These are phyloP conservation scores for Brassica hybrid DNA, from an alignment of 441 rosid species.

Conservation along the genomic window DNA sequence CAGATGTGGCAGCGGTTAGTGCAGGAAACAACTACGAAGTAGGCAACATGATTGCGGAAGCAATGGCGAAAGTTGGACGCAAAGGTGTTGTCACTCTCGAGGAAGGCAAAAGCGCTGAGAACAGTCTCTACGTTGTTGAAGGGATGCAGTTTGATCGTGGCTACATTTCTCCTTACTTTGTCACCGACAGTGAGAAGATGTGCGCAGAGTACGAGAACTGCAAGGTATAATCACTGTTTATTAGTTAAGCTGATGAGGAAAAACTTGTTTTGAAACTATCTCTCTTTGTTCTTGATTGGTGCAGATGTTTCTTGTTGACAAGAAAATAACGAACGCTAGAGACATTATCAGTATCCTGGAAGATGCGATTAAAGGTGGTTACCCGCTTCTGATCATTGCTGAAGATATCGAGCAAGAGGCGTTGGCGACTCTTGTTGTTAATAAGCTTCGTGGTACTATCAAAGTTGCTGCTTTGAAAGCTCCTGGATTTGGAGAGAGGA, in stretches of 20 bases:
- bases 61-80: background rate
- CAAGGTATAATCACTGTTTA: constrained; percentile 57
- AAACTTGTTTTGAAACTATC: too few species aligned
- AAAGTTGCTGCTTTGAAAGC: constrained; percentile 95
- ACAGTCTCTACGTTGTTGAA: constrained; percentile 1
- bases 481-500: constrained; percentile 96
- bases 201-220: constrained; percentile 84
- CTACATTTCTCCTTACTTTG: constrained; percentile 11
- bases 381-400: constrained; percentile 75
- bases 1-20: background rate
- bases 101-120: constrained; percentile 4
- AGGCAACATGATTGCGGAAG: background rate
- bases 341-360: constrained; percentile 75
- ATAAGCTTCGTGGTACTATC: constrained; percentile 85
- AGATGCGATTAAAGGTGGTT: constrained; percentile 78
- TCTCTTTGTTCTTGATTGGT: constrained; percentile 22
- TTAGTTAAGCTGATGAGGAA: background rate
- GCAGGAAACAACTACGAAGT: constrained; percentile 5
- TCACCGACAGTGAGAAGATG: constrained; percentile 55
- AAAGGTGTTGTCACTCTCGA: constrained; percentile 5
- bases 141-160: constrained; percentile 2
- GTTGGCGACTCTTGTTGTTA: constrained; percentile 94
- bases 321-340: constrained; percentile 88
- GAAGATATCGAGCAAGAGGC: constrained; percentile 97
- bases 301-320: constrained; percentile 91